These are phyloP conservation scores for Aspergillus fischeri DNA, from an alignment of 2,329 filamentous ascomycete species.

Conservation along the genomic window DNA sequence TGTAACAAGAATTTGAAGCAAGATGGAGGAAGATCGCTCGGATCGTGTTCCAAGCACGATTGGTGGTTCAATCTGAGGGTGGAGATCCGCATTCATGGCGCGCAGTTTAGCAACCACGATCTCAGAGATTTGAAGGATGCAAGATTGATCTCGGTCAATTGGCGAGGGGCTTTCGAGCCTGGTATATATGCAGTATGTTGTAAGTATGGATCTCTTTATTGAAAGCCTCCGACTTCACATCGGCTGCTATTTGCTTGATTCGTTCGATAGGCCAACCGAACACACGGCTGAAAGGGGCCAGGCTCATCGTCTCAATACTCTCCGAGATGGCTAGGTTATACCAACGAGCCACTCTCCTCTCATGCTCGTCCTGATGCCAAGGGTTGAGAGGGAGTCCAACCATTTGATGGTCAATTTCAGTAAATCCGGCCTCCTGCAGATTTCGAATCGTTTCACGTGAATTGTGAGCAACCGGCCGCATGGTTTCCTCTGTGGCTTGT, in stretches of 20 bases:
- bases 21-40: background rate
- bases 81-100: background rate
- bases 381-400: constrained; percentile 69
- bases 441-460: constrained; percentile 51
- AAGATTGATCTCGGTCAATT: constrained; percentile 4
- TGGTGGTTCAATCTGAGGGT: background rate
- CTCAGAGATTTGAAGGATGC: background rate
- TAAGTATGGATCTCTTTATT: constrained; percentile 66
- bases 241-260: constrained; percentile 58
- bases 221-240: constrained; percentile 66
- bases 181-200: constrained; percentile 51
- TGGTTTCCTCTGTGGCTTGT: constrained; percentile 62
- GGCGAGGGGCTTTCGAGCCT: constrained; percentile 34
- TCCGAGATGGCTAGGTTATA: constrained; percentile 75
- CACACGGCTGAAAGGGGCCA: constrained; percentile 67
- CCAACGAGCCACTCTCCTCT: constrained; percentile 71
- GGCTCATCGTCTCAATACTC: constrained; percentile 67
- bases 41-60: background rate
- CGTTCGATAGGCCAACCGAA: constrained; percentile 58
- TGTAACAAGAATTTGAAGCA: background rate
- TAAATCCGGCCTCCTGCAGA: constrained; percentile 71
- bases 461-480: constrained; percentile 64
- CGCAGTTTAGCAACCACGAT: background rate
- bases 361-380: constrained; percentile 62
- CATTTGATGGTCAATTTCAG: constrained; percentile 68